Base-by-base conservation (phyloP, 2,329 filamentous ascomycete species). In the Fusarium sp. region DNA sequence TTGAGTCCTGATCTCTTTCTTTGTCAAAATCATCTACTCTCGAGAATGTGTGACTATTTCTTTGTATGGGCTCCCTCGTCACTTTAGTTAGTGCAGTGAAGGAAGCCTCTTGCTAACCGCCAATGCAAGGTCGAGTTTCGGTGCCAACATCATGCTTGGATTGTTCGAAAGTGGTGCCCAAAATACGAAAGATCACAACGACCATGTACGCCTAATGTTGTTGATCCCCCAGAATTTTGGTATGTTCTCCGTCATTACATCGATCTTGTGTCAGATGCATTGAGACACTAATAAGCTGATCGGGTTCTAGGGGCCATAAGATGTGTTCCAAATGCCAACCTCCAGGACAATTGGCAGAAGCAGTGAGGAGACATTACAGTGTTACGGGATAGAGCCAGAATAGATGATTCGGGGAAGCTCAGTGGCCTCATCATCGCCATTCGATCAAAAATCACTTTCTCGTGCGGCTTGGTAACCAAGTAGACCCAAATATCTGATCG, bases 191-290 rank as follows among this genome's bases (percentile, higher is more conserved):
- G 64, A 55, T 78, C 71, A 5, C 62, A 77, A 53, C 74, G 50
- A 38, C 76, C 76, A 20, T 78, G 76, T 32, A 65, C 64, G 9
- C 76, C 76, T 26, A 78, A 69, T 28, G 56, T 78, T 57, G 72
- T 78, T 57, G 70, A 76, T 41, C 73, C 76, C 22, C 68, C 74
- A n/a, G 73, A 78, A 48, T 77, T 70, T 36, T 78, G 76, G 76
- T 77, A 68, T 41, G 75, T 42, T 28, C 28, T 42, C 14, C 45
- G 47, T 32, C 45, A 53, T 32, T 17, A 51, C 22, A 24, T 68
- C n/a, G 18, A 14, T 38, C 20, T 28, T 28, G 20, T 48, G 35
- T 39, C 24, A 26, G 45, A 54, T 35, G 62, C 47, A 30, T 38
- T 22, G 30, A 45, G 39, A 26, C 47, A 32, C 48, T 35, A 38